A percentile compares a stretch with the other conserved stretches of the same genome.
These are phyloP conservation scores for Hortaea werneckii DNA, from an alignment of 2,329 filamentous ascomycete species.

Conservation along the genomic window DNA sequence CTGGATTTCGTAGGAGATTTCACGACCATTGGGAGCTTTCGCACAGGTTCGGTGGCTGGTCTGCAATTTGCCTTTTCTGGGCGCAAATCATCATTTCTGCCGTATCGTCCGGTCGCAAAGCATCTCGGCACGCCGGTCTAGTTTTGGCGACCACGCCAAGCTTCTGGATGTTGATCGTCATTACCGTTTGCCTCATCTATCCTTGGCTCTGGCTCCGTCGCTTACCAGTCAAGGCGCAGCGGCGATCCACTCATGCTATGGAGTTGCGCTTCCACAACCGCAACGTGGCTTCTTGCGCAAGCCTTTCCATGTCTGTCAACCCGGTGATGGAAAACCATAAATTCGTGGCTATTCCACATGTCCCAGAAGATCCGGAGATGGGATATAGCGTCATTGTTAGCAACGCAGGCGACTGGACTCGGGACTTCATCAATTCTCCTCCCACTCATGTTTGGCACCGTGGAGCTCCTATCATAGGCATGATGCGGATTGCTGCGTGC, in stretches of 20 bases:
- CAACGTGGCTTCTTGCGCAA: slow-evolving; percentile 36
- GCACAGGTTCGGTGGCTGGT: slow-evolving; percentile 66
- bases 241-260: slow-evolving; percentile 63
- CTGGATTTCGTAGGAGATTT: slow-evolving; percentile 48
- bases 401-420: slow-evolving; percentile 67
- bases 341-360: slow-evolving; percentile 55
- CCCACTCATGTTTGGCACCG: slow-evolving; percentile 57
- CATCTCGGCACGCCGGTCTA: slow-evolving; percentile 23
- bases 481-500: slow-evolving; percentile 56
- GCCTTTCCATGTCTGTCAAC: slow-evolving; percentile 12
- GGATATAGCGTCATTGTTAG: slow-evolving; percentile 62
- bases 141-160: slow-evolving; percentile 33
- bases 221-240: slow-evolving; percentile 54
- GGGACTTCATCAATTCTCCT: slow-evolving; percentile 49
- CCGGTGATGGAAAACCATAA: slow-evolving; percentile 56
- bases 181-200: slow-evolving; percentile 55
- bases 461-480: slow-evolving; percentile 56
- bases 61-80: slow-evolving; percentile 55
- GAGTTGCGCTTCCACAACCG: slow-evolving; percentile 60
- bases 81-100: slow-evolving; percentile 47
- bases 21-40: slow-evolving; percentile 62
- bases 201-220: slow-evolving; percentile 65
- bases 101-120: slow-evolving; percentile 16
- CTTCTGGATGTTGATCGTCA: slow-evolving; percentile 59
- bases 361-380: slow-evolving; percentile 35